Evolutionary conservation across 73 alveolate genomes (phyloP).

Genomic region (Stentor coeruleus): DNA sequence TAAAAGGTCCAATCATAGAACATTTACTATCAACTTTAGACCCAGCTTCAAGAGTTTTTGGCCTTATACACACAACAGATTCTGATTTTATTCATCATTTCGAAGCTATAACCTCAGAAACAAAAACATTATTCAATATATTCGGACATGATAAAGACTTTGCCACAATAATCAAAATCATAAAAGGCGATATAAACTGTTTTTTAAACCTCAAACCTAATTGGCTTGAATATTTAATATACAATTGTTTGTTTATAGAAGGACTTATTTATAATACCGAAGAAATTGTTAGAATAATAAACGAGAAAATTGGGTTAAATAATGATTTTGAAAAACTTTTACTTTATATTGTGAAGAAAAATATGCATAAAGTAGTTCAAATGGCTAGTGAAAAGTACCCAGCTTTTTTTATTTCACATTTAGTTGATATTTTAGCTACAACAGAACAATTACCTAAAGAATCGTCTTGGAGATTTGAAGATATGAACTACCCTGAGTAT

Average conservation of each 20-base stretch:
- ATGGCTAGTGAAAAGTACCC: conserved; percentile 6
- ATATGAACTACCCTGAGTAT: background rate
- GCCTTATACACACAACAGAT: background rate
- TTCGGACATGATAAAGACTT: background rate
- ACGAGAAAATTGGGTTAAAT: background rate
- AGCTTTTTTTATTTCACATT: background rate
- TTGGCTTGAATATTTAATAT: background rate
- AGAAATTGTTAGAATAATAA: no score
- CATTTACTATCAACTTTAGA: background rate
- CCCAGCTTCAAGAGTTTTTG: background rate
- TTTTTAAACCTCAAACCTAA: background rate
- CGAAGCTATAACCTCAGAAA: background rate
- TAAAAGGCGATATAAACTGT: background rate
- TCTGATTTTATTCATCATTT: background rate
- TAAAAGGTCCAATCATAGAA: background rate
- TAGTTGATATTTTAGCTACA: background rate
- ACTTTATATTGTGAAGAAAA: no score
- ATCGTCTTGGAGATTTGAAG: background rate
- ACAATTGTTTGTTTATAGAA: background rate
- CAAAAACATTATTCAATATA: no score
- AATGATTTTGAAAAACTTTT: background rate
- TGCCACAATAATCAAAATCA: background rate
- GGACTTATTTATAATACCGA: background rate
- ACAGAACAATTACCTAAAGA: background rate
- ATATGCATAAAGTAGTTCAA: background rate